Evolutionary conservation across 2,329 filamentous ascomycete genomes (phyloP).

Genomic region (Hymenoscyphus repandus): DNA sequence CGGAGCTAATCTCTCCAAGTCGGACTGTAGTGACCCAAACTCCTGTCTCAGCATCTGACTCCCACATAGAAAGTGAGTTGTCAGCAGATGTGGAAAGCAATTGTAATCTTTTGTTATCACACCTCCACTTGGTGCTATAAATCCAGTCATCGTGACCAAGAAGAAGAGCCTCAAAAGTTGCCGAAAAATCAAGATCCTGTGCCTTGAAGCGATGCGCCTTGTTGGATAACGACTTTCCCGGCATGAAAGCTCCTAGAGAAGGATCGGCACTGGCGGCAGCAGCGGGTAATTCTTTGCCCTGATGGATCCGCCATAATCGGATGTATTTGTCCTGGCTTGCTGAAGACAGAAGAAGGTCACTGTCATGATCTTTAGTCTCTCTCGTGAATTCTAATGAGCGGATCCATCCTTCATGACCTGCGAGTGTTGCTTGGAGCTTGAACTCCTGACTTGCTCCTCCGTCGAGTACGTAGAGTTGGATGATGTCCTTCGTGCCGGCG

Average conservation of each 20-base stretch:
- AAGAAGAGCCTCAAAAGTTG: conserved; percentile 90
- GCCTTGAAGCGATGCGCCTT: conserved; percentile 76
- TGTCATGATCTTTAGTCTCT: conserved; percentile 48
- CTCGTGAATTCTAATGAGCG: conserved; percentile 73
- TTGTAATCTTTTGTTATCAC: conserved; percentile 46
- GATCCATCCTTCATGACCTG: conserved; percentile 93
- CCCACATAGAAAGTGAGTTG: conserved; percentile 92
- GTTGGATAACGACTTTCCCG: conserved; percentile 75
- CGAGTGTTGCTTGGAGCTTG: conserved; percentile 67
- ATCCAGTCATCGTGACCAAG: conserved; percentile 99
- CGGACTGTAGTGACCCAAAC: conserved; percentile 86
- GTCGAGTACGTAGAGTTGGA: conserved; percentile 71
- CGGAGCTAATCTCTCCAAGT: conserved; percentile 86
- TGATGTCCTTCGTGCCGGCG: conserved; percentile 76
- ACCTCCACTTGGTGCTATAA: conserved; percentile 61
- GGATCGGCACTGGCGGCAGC: conserved; percentile 52
- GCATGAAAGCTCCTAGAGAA: conserved; percentile 50
- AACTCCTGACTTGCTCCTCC: conserved; percentile 46
- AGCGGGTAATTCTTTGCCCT: conserved; percentile 59
- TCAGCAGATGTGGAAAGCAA: conserved; percentile 90
- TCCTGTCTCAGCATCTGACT: conserved; percentile 74
- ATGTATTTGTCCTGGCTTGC: conserved; percentile 98
- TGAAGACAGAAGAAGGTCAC: conserved; percentile 79
- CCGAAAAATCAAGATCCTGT: conserved; percentile 57
- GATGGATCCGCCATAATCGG: conserved; percentile 81